Conservation (phyloP, 352 stramenopile genomes). For the Phytophthora aleatoria region DNA sequence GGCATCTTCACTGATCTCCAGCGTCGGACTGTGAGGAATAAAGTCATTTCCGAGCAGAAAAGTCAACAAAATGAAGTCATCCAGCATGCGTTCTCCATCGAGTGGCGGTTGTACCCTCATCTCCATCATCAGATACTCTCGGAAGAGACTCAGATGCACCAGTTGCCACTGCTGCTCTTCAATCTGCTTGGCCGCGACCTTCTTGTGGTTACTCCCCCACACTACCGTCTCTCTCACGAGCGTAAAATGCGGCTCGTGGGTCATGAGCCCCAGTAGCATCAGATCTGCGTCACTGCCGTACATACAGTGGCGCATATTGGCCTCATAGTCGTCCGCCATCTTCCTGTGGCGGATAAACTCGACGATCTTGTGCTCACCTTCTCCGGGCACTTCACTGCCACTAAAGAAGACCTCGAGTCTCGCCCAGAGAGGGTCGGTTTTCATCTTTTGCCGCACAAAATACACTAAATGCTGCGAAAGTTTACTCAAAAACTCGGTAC, state of each 20-base stretch:
- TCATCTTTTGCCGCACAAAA: conserved; percentile 97
- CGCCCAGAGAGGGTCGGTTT: conserved; percentile 95
- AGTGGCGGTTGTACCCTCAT: conserved; percentile 78
- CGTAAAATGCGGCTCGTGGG: conserved; percentile 98
- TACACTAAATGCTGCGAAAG: conserved; percentile 91
- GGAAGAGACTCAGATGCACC: conserved; percentile 95
- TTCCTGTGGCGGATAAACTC: conserved; percentile 96
- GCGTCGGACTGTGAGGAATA: conserved; percentile 97
- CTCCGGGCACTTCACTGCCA: conserved; percentile 96
- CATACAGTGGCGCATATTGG: conserved; percentile 98
- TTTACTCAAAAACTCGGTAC: conserved; percentile 98
- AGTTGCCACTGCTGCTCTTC: conserved; percentile 97
- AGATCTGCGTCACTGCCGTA: conserved; percentile 99
- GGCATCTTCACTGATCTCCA: conserved; percentile 98
- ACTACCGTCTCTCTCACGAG: conserved; percentile 98
- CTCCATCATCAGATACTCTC: conserved; percentile 98
- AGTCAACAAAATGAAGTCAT: conserved; percentile 99
- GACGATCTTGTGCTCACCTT: conserved; percentile 99
- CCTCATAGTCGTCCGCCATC: conserved; percentile 91
- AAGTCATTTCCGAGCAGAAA: conserved; percentile 99
- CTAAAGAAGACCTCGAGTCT: conserved; percentile 97
- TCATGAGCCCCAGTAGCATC: conserved; percentile 98
- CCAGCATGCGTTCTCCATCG: conserved; percentile 95
- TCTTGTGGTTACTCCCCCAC: conserved; percentile 82
- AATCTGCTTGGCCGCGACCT: conserved; percentile 88